Evolutionary conservation across 2,329 filamentous ascomycete genomes (phyloP).

Genomic region (Colletotrichum theobromicola): DNA sequence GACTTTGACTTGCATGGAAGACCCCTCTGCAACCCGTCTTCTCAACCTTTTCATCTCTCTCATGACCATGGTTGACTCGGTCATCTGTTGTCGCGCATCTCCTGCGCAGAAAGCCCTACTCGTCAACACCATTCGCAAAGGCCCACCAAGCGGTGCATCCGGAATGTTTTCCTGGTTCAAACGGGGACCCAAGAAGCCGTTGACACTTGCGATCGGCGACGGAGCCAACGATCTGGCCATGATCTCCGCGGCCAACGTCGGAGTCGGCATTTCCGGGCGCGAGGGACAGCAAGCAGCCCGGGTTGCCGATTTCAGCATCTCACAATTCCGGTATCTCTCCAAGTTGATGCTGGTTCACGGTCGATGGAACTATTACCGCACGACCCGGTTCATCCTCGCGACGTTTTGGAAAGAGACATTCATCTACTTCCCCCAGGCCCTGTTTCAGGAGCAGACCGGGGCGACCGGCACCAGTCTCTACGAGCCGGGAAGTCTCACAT

Average conservation of each 20-base stretch:
- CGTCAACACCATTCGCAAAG: conserved; percentile 78
- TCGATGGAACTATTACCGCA: conserved; percentile 90
- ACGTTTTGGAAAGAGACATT: conserved; percentile 91
- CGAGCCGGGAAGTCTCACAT: conserved; percentile 83
- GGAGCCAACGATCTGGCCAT: conserved; percentile 95
- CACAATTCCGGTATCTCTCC: conserved; percentile 86
- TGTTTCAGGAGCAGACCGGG: conserved; percentile 83
- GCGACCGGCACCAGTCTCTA: conserved; percentile 94
- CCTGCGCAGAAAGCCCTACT: conserved; percentile 88
- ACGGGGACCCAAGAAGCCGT: conserved; percentile 43
- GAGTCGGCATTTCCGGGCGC: conserved; percentile 89
- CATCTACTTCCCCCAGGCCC: conserved; percentile 84
- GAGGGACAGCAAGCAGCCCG: conserved; percentile 90
- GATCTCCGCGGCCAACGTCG: conserved; percentile 87
- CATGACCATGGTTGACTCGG: conserved; percentile 80
- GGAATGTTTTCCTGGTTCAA: conserved; percentile 41
- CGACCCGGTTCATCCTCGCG: conserved; percentile 84
- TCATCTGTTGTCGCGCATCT: conserved; percentile 91
- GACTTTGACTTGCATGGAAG: conserved; percentile 75
- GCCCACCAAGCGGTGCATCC: conserved; percentile 61
- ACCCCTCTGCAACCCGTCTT: conserved; percentile 45
- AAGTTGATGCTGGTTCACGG: conserved; percentile 85
- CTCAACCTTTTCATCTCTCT: conserved; percentile 75
- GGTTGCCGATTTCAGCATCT: conserved; percentile 89
- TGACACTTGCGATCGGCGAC: conserved; percentile 91